A percentile compares a stretch with the other conserved stretches of the same genome.
These are phyloP conservation scores for Botrytis paeoniae DNA, from an alignment of 2,329 filamentous ascomycete species.

Conservation along the genomic window DNA sequence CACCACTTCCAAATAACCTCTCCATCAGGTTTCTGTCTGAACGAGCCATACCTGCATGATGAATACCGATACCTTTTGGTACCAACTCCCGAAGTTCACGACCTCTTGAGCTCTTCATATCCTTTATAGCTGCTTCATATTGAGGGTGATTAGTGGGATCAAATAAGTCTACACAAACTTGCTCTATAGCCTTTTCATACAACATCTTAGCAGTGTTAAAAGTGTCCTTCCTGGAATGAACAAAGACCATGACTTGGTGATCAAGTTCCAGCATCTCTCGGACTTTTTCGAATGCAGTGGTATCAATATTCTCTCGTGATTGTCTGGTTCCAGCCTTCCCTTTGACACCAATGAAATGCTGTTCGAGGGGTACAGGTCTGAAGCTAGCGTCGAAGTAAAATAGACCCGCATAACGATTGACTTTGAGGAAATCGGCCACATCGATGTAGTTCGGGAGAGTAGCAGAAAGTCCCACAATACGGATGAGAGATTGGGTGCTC, in stretches of 20 bases:
- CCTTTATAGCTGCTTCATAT: constrained; percentile 75
- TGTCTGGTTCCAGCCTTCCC: constrained; percentile 80
- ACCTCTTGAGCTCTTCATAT: constrained; percentile 82
- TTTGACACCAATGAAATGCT: constrained; percentile 95
- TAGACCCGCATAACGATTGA: constrained; percentile 86
- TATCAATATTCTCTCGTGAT: constrained; percentile 85
- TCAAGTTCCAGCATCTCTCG: constrained; percentile 84
- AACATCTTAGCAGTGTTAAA: constrained; percentile 82
- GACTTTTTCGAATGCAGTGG: constrained; percentile 88
- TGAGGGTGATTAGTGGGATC: constrained; percentile 75
- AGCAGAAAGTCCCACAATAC: constrained; percentile 91
- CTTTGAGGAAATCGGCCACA: constrained; percentile 93
- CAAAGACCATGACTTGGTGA: constrained; percentile 99
- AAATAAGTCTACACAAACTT: constrained; percentile 76
- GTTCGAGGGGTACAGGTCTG: constrained; percentile 90
- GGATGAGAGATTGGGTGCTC: constrained; percentile 94
- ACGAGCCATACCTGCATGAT: constrained; percentile 95
- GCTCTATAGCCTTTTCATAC: constrained; percentile 79
- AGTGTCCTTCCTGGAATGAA: constrained; percentile 94
- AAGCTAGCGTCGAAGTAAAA: constrained; percentile 98
- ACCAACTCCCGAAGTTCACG: constrained; percentile 86
- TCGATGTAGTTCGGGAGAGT: constrained; percentile 96
- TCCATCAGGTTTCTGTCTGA: constrained; percentile 96
- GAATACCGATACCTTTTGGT: constrained; percentile 86
- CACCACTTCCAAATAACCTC: constrained; percentile 81